Conservation (phyloP, 2,329 filamentous ascomycete genomes). For the Dothideomycetes sp. region DNA sequence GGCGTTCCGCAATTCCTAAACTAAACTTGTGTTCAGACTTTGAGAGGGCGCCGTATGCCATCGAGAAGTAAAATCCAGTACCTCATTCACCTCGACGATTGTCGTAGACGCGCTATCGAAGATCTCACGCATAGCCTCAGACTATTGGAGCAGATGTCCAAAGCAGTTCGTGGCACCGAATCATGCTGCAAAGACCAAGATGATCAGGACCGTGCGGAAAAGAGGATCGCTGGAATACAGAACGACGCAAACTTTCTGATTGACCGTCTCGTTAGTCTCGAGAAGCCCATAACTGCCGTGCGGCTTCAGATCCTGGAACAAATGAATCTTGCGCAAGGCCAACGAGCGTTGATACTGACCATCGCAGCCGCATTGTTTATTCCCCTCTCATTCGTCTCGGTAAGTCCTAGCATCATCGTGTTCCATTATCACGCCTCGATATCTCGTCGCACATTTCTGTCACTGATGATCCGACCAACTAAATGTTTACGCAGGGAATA, state of each 20-base stretch:
- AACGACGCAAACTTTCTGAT: background rate
- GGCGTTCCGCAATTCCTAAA: too few relatives aligned
- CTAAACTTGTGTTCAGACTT: background rate
- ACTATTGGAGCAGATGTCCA: background rate
- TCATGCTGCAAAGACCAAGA: background rate
- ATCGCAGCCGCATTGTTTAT: slow-evolving; percentile 3
- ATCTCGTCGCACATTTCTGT: too few relatives aligned
- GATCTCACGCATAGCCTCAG: background rate
- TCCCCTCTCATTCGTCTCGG: slow-evolving; percentile 1
- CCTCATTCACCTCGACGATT: slow-evolving; percentile 3
- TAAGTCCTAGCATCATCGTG: too few relatives aligned
- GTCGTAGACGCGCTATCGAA: background rate
- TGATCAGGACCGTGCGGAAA: background rate
- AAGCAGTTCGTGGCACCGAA: background rate
- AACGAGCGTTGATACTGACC: slow-evolving; percentile 1
- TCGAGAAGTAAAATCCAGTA: slow-evolving; percentile 3
- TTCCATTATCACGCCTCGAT: too few relatives aligned
- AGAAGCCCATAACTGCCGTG: background rate
- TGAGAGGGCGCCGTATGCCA: background rate
- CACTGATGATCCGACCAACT: background rate
- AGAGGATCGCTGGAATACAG: background rate
- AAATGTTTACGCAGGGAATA: background rate
- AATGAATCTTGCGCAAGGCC: background rate
- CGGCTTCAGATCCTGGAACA: background rate
- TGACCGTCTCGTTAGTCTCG: background rate